Base-by-base conservation (phyloP, 2,329 filamentous ascomycete genomes). In the Beauveria caledonica region DNA sequence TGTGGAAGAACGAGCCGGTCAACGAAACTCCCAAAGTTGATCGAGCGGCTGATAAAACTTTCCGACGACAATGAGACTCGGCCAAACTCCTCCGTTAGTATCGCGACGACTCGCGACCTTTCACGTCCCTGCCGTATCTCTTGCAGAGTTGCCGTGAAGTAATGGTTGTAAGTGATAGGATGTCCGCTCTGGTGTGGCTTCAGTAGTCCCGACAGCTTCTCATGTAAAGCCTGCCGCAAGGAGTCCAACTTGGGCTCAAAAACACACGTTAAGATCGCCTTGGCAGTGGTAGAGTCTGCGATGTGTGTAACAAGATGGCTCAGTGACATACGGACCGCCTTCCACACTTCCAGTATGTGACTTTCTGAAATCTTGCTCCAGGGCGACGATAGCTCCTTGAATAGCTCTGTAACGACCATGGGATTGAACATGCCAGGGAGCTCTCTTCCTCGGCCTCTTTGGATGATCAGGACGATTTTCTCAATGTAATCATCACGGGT, bases 351-450 rank as follows among this genome's bases (percentile, higher is more conserved):
- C 1, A 62, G 56, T 0, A 69, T 54, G 42, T 66, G 63, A 1
- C 15, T 8, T 15, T 45, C 68, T 0, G 78, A 80, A 27, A 83
- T 74, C 0, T 60, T 33, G 46, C 76, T 68, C 86, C 84, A 89
- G 0, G 78, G 79, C 7, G 64, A 59, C 0, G 78, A 84, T 61
- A 88, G 84, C 50, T 86, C 78, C 21, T 72, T 72, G 66, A 89
- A 89, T 0, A 89, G 68, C 23, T 86, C 80, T 0, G 74, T 72
- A 0, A 88, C 76, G 10, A 88, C 72, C 58, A 83, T 67, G 0
- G 85, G 80, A 62, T 86, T 86, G 68, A 84, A 87, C 0, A 75
- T 82, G 0, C 85, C 83, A 0, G 83, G 81, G 0, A 89, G 70
- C 66, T 89, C 86, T 5, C 78, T 71, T 2, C 69, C 70, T n/a